A percentile compares a stretch with the other conserved stretches of the same genome.
phyloP scores from a whole-genome alignment of 495 filamentous ascomycete species.

The Neurospora sp. region DNA sequence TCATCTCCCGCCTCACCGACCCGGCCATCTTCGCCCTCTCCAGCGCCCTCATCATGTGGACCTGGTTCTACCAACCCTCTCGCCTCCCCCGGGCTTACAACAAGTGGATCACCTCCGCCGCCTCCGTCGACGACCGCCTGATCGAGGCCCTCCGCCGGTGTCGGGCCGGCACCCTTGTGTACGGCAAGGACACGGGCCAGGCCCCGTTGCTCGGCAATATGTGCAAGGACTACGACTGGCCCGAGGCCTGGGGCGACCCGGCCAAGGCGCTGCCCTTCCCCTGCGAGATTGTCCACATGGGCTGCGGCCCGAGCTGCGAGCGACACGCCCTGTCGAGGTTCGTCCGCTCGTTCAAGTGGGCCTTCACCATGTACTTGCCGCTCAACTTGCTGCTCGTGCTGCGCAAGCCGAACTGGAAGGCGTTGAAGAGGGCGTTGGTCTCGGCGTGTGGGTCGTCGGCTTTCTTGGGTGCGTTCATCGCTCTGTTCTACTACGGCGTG shows the following conservation, averaged over 20 bases:
- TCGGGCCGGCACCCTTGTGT: slow-evolving; percentile 52
- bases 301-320: slow-evolving; percentile 66
- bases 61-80: slow-evolving; percentile 70
- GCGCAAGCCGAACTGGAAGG: slow-evolving; percentile 37
- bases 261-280: slow-evolving; percentile 63
- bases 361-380: slow-evolving; percentile 72
- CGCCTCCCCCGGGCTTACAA: slow-evolving; percentile 66
- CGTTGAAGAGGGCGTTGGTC: slow-evolving; percentile 37
- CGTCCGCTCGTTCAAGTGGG: slow-evolving; percentile 58
- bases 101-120: slow-evolving; percentile 74
- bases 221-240: slow-evolving; percentile 64
- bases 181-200: slow-evolving; percentile 71
- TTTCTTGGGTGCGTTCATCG: slow-evolving; percentile 75
- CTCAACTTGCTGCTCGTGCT: slow-evolving; percentile 59
- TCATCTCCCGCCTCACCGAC: slow-evolving; percentile 48
- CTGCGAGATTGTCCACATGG: slow-evolving; percentile 84
- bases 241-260: slow-evolving; percentile 68
- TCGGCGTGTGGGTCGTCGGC: slow-evolving; percentile 65
- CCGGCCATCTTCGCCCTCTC: slow-evolving; percentile 67
- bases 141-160: slow-evolving; percentile 63
- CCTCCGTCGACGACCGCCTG: slow-evolving; percentile 69
- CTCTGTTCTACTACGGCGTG: slow-evolving; percentile 79
- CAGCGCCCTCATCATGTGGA: slow-evolving; percentile 79
- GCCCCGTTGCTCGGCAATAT: slow-evolving; percentile 60
- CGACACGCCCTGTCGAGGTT: slow-evolving; percentile 66